A percentile compares a stretch with the other conserved stretches of the same genome.
Evolutionary conservation across 2,329 filamentous ascomycete species (phyloP).

Genomic region (Ascochyta clinopodiicola): DNA sequence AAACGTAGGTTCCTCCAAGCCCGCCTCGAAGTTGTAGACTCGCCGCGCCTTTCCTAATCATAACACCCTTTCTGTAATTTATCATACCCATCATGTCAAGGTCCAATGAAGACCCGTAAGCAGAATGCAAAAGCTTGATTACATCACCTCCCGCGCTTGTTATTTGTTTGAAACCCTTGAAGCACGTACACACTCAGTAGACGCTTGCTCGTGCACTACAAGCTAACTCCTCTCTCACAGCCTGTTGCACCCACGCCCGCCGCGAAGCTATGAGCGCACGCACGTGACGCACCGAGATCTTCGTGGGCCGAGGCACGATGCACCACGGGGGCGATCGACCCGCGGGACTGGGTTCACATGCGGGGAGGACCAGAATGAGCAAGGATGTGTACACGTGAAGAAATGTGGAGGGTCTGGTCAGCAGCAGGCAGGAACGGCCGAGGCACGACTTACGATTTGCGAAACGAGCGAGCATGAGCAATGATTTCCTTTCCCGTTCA

Average conservation of each 20-base stretch:
- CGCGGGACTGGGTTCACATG: neutral
- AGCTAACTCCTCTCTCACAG: slow-evolving; percentile 4
- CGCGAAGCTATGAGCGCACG: slow-evolving; percentile 12
- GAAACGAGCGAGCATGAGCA: neutral
- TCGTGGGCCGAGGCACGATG: slow-evolving; percentile 7
- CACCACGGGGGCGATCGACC: neutral
- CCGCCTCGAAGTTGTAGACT: slow-evolving; percentile 55
- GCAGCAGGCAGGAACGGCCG: neutral
- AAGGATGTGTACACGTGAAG: slow-evolving; percentile 2
- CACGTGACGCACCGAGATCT: slow-evolving; percentile 1
- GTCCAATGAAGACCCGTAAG: slow-evolving; percentile 7
- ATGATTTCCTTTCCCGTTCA: neutral
- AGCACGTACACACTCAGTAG: neutral
- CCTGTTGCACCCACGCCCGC: slow-evolving; percentile 10
- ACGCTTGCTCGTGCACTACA: neutral
- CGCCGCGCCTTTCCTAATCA: neutral
- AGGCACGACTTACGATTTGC: neutral
- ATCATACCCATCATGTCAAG: slow-evolving; percentile 12
- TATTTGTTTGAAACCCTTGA: neutral
- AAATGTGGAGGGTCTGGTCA: neutral
- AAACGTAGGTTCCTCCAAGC: slow-evolving; percentile 69
- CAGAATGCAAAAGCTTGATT: slow-evolving; percentile 15
- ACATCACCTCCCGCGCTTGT: neutral
- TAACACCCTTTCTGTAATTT: slow-evolving; percentile 12
- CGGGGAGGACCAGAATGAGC: neutral